Evolutionary conservation across 352 stramenopile species (phyloP).

Genomic region (Elongisporangium prolatum): DNA sequence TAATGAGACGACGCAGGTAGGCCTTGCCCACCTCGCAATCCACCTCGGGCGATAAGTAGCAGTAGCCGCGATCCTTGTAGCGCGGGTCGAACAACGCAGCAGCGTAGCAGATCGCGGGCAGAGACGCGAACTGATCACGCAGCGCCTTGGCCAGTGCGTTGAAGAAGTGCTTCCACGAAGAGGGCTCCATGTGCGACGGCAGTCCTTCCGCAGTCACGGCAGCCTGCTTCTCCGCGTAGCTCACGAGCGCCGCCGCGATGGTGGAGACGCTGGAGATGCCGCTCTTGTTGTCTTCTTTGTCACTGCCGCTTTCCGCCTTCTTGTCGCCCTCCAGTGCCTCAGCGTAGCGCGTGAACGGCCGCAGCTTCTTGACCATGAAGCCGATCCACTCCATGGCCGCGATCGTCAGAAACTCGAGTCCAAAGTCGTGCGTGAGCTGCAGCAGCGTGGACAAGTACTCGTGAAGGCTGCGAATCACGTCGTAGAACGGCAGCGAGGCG

Average conservation of each 20-base stretch:
- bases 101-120: constrained; percentile 58
- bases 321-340: constrained; percentile 73
- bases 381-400: constrained; percentile 44
- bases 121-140: constrained; percentile 41
- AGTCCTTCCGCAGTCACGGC: constrained; percentile 17
- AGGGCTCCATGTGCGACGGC: constrained; percentile 29
- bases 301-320: constrained; percentile 64
- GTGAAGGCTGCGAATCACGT: constrained; percentile 51
- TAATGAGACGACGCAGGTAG: constrained; percentile 55
- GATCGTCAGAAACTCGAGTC: constrained; percentile 36
- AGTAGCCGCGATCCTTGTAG: constrained; percentile 81
- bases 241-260: constrained; percentile 60
- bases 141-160: constrained; percentile 43
- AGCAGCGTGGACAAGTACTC: constrained; percentile 40
- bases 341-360: constrained; percentile 63
- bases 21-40: constrained; percentile 50
- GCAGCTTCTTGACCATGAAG: constrained; percentile 68
- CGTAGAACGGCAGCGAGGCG: constrained; percentile 32
- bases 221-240: constrained; percentile 64
- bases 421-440: constrained; percentile 46
- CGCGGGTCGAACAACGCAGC: constrained; percentile 73
- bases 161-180: constrained; percentile 64
- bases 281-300: constrained; percentile 72
- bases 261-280: constrained; percentile 76
- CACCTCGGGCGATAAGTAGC: constrained; percentile 53